Percentiles rank a stretch among this genome's conserved stretches.
Evolutionary conservation across 2,329 filamentous ascomycete species (phyloP).

Genomic region (Rhynchosporium graminicola): DNA sequence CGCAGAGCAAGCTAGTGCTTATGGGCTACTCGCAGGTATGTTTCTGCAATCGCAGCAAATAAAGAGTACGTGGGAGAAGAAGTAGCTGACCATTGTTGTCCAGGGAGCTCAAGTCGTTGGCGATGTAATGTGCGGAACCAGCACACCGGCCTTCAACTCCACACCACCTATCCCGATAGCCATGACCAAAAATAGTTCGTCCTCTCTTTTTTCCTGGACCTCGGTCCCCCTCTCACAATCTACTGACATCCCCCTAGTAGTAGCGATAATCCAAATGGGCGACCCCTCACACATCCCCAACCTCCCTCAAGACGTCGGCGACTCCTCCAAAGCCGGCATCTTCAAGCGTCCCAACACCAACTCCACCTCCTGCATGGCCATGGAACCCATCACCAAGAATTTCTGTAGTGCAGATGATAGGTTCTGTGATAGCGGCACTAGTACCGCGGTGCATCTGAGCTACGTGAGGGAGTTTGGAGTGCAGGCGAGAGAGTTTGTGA

Average conservation of each 20-base stretch:
- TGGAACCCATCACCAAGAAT: slow-evolving; percentile 21
- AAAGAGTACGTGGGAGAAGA: background rate
- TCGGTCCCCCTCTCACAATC: background rate
- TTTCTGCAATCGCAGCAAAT: background rate
- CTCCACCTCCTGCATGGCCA: slow-evolving; percentile 11
- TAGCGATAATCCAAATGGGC: slow-evolving; percentile 43
- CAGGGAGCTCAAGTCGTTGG: slow-evolving; percentile 38
- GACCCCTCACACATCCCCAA: slow-evolving; percentile 41
- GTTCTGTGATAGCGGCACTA: slow-evolving; percentile 28
- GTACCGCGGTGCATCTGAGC: slow-evolving; percentile 19
- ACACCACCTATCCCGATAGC: slow-evolving; percentile 23
- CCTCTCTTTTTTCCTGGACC: background rate
- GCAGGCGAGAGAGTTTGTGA: slow-evolving; percentile 18
- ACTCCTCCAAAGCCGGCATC: slow-evolving; percentile 34
- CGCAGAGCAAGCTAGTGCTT: slow-evolving; percentile 40
- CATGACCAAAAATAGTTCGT: slow-evolving; percentile 22
- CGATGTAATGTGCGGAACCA: slow-evolving; percentile 37
- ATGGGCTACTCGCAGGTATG: slow-evolving; percentile 42
- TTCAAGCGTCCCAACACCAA: slow-evolving; percentile 29
- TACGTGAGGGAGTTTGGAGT: slow-evolving; percentile 25
- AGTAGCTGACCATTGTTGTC: slow-evolving; percentile 13
- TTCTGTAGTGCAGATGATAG: slow-evolving; percentile 27
- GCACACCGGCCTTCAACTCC: slow-evolving; percentile 32
- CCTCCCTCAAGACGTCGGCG: slow-evolving; percentile 40
- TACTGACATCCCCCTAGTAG: slow-evolving; percentile 22